Conservation (phyloP, 306 rosid species). For the Cucumis melo region DNA sequence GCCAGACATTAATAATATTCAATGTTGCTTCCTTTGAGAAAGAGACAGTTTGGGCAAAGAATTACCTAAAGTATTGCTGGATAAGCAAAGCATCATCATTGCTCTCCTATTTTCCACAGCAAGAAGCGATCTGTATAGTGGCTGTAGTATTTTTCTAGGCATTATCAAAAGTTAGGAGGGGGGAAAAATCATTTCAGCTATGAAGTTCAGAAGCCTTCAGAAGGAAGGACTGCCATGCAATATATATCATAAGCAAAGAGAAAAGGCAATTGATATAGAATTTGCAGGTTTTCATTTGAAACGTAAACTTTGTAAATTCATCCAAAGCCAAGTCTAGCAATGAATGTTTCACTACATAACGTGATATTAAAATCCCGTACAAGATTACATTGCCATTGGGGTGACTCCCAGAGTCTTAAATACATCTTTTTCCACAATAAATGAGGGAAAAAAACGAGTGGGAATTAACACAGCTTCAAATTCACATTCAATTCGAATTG, state of each 20-base stretch:
- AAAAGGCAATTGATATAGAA: background rate
- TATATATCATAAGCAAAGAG: background rate
- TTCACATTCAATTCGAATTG: slow-evolving; percentile 23
- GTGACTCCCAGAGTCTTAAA: slow-evolving; percentile 9
- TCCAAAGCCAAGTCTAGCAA: slow-evolving; percentile 7
- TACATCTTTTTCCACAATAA: slow-evolving; percentile 10
- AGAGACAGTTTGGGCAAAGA: background rate
- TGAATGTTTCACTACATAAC: slow-evolving; percentile 3
- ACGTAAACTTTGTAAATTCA: slow-evolving; percentile 7
- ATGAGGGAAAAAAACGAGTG: slow-evolving; percentile 19
- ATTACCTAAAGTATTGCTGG: background rate
- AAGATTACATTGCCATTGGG: slow-evolving; percentile 1
- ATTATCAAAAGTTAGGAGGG: background rate
- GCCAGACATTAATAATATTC: slow-evolving; percentile 1
- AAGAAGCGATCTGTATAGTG: background rate
- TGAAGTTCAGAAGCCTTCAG: background rate
- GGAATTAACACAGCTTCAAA: slow-evolving; percentile 22
- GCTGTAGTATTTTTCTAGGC: background rate
- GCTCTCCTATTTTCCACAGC: background rate
- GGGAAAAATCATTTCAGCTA: background rate
- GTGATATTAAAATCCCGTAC: slow-evolving; percentile 4
- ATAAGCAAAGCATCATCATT: background rate
- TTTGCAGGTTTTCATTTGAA: slow-evolving; percentile 5
- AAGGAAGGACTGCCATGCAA: background rate
- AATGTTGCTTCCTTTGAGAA: background rate